Conservation (phyloP, 768 basidiomycete genomes). For the Xerocomus brunneocitrinus region DNA sequence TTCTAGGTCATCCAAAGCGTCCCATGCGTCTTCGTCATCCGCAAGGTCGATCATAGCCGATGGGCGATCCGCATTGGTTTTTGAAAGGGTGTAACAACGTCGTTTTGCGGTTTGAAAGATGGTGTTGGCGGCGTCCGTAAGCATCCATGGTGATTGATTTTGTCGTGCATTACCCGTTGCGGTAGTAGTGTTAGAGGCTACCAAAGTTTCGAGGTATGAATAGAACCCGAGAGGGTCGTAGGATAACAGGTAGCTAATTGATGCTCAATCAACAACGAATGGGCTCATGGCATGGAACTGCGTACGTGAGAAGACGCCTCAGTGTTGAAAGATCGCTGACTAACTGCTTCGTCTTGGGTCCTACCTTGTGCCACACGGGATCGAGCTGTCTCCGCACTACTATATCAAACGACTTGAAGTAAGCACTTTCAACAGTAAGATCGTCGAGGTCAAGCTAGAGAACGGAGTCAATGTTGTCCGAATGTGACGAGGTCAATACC, state of each 20-base stretch:
- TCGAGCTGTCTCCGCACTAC: conserved; percentile 88
- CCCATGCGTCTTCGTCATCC: conserved; percentile 75
- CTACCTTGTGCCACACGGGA: conserved; percentile 95
- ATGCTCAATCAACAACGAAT: background rate
- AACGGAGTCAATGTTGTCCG: background rate
- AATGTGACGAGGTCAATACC: background rate
- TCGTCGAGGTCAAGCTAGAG: conserved; percentile 91
- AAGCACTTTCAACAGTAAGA: conserved; percentile 86
- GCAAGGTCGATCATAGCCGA: conserved; percentile 38
- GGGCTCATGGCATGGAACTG: background rate
- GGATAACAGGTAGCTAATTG: conserved; percentile 61
- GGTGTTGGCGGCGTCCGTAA: conserved; percentile 85
- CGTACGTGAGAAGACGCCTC: conserved; percentile 75
- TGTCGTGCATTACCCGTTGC: conserved; percentile 51
- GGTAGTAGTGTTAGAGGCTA: conserved; percentile 54
- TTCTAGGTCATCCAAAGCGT: conserved; percentile 55
- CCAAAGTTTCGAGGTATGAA: conserved; percentile 84
- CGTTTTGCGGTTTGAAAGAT: conserved; percentile 79
- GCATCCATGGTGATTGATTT: conserved; percentile 83
- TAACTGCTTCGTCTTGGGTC: conserved; percentile 85
- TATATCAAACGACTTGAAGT: conserved; percentile 88
- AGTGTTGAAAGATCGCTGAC: conserved; percentile 85
- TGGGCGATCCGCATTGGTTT: conserved; percentile 18
- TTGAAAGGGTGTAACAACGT: conserved; percentile 66
- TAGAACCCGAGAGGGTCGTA: conserved; percentile 92